phyloP scores from a whole-genome alignment of 2,329 filamentous ascomycete genomes.

The Aschersonia sp. region DNA sequence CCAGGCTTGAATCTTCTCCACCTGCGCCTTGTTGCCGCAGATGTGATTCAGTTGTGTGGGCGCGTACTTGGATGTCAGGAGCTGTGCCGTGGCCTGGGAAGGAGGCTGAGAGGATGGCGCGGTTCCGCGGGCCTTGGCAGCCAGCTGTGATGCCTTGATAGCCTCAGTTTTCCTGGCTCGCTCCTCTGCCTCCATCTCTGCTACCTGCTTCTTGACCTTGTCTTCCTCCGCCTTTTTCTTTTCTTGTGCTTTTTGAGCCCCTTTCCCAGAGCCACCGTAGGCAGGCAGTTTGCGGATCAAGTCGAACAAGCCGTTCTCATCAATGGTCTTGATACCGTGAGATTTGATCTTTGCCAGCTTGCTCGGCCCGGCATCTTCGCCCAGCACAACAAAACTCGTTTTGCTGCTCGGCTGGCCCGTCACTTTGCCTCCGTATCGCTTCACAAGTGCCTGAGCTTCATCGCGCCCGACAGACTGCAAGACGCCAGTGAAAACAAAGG shows the following conservation, averaged over 20 bases:
- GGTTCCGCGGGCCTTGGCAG: conserved; percentile 16
- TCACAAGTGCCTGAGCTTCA: conserved; percentile 73
- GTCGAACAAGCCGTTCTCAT: conserved; percentile 82
- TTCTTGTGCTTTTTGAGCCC: conserved; percentile 69
- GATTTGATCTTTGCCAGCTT: conserved; percentile 79
- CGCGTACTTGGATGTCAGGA: conserved; percentile 95
- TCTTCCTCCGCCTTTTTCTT: conserved; percentile 77
- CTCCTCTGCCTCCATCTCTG: conserved; percentile 76
- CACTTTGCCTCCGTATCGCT: conserved; percentile 87
- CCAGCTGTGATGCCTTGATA: conserved; percentile 31
- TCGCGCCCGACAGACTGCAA: conserved; percentile 69
- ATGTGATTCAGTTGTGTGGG: conserved; percentile 75
- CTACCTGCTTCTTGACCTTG: conserved; percentile 65
- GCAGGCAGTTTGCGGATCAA: conserved; percentile 70
- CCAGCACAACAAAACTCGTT: conserved; percentile 86
- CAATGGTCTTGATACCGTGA: conserved; percentile 74
- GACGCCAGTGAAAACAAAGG: conserved; percentile 91
- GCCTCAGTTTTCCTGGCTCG: conserved; percentile 39
- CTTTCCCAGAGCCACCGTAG: conserved; percentile 76
- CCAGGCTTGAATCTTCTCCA: conserved; percentile 85
- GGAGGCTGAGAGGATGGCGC: conserved; percentile 20
- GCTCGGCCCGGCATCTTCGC: conserved; percentile 80
- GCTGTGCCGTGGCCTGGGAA: conserved; percentile 40
- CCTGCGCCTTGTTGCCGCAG: conserved; percentile 81
- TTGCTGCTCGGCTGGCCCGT: conserved; percentile 77